These are phyloP conservation scores for Lichenothelia convexa DNA, from an alignment of 495 filamentous ascomycete species.

Conservation along the genomic window DNA sequence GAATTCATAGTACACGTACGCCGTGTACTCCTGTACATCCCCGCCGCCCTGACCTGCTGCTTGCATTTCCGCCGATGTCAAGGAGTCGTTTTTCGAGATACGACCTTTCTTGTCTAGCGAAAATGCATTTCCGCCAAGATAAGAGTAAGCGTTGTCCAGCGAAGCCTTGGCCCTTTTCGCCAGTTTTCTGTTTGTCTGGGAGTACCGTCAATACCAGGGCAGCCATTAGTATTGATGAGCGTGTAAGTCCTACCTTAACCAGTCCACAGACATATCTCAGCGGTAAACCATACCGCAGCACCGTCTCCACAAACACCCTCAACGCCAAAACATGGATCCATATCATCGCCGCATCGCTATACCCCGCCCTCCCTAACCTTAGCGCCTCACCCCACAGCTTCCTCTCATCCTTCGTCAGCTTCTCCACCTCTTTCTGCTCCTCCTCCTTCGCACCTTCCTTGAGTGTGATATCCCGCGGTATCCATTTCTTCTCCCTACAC, in stretches of 20 bases:
- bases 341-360: conserved; percentile 87
- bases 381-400: conserved; percentile 87
- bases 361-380: conserved; percentile 64
- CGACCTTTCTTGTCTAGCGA: conserved; percentile 85
- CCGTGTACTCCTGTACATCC: conserved; percentile 77
- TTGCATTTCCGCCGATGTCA: conserved; percentile 60
- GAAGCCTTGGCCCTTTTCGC: conserved; percentile 62
- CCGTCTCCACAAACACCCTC: conserved; percentile 91
- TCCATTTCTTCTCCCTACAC: conserved; percentile 80
- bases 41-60: conserved; percentile 42
- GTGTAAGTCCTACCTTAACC: conserved; percentile 51
- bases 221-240: conserved; percentile 1
- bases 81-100: conserved; percentile 68
- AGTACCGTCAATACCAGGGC: neutral
- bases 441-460: conserved; percentile 74
- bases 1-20: conserved; percentile 95
- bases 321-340: conserved; percentile 84
- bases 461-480: conserved; percentile 83
- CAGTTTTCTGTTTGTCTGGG: conserved; percentile 61
- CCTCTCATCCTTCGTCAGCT: conserved; percentile 58
- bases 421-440: conserved; percentile 67
- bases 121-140: conserved; percentile 89
- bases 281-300: conserved; percentile 81
- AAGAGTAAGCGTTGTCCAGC: conserved; percentile 75
- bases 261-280: conserved; percentile 71